These are phyloP conservation scores for Phyllosticta paracitricarpa DNA, from an alignment of 2,329 filamentous ascomycete species.

Conservation along the genomic window DNA sequence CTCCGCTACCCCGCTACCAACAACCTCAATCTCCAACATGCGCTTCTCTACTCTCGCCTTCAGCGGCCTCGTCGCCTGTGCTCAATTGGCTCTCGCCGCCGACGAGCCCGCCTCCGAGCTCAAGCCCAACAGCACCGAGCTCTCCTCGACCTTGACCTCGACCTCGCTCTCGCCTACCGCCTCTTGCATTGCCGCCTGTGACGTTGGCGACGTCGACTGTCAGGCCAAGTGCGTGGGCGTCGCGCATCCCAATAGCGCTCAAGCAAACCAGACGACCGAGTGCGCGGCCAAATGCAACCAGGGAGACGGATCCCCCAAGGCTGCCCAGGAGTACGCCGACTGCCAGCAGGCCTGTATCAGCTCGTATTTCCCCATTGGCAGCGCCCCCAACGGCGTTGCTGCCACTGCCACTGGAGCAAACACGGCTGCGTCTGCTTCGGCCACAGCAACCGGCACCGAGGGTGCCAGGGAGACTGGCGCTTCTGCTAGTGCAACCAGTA, in stretches of 20 bases:
- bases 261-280: constrained; percentile 41
- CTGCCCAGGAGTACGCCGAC: constrained; percentile 35
- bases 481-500: background rate
- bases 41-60: constrained; percentile 36
- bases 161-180: constrained; percentile 20
- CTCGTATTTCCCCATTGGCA: constrained; percentile 37
- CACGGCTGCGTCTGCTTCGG: constrained; percentile 16
- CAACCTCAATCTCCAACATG: constrained; percentile 21
- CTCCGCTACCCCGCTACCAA: constrained; percentile 6
- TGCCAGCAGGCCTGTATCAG: constrained; percentile 42
- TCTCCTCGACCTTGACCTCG: constrained; percentile 26
- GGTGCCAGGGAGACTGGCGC: constrained; percentile 13
- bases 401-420: constrained; percentile 12
- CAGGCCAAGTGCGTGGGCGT: constrained; percentile 41
- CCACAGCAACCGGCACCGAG: constrained; percentile 16
- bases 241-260: constrained; percentile 41
- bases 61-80: constrained; percentile 30
- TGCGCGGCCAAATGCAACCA: constrained; percentile 45
- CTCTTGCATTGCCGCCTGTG: constrained; percentile 31
- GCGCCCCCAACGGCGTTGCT: constrained; percentile 17
- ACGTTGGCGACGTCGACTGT: constrained; percentile 39
- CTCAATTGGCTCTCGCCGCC: constrained; percentile 13
- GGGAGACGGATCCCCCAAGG: constrained; percentile 38
- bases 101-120: constrained; percentile 21
- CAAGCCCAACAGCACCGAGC: constrained; percentile 27